Evolutionary conservation across 306 rosid species (phyloP), one percentile per base, ranked within the genome.

Genomic region (Ochetophila trinervis): DNA sequence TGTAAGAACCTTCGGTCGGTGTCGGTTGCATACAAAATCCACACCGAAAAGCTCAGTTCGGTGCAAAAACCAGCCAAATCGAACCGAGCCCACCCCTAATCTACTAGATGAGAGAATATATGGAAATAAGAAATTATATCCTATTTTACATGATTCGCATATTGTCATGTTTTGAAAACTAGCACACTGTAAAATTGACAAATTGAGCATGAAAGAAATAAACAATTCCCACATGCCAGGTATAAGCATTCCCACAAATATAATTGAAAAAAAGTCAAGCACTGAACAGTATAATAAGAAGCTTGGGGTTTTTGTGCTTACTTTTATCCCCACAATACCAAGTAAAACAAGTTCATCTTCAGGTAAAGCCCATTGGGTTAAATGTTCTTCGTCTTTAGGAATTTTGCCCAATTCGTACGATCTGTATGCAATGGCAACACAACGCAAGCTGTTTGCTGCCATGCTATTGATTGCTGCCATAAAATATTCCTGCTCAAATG

Each of bases 241-340:
- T 16, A 53, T 45, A 23, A 0, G 57, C 51, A 67, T 12, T 22
- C 57, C 20, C 5, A 16, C n/a, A 9, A 67, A 61, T 53, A 44
- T n/a, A 51, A 12, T 53, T 24, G 54, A 71, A 55, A 79, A 8
- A 42, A 63, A 47, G 32, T 30, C 70, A 36, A 53, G 47, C 61
- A 57, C 66, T 13, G 13, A 18, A 60, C 71, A 67, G 49, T 22
- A 51, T 36, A 24, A 62, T 63, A 53, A 79, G 60, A 77, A 53
- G 36, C 60, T 68, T 27, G 32, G 32, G 34, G 61, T 45, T 76
- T 52, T 22, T 53, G 64, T 47, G 57, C 63, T 74, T 88, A 89
- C 98, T 96, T 93, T 93, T 68, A 89, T 93, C 67, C 98, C 98
- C 74, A 89, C 91, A 65, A 93, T 86, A 66, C 85, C 94, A 74